phyloP scores from a whole-genome alignment of 192 early-diverging fungal genomes.

The Linnemannia hyalina region DNA sequence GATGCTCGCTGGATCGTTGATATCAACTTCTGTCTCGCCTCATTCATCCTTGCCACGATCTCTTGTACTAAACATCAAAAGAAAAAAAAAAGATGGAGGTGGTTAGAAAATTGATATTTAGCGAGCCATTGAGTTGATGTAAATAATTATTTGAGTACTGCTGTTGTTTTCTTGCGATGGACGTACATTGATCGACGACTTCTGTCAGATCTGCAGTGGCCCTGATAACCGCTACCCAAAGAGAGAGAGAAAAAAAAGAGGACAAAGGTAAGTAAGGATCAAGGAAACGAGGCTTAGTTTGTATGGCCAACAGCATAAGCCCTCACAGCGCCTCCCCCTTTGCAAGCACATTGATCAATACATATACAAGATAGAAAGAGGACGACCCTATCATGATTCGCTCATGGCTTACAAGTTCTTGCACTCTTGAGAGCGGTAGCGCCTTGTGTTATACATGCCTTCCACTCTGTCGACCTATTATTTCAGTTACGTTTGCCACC shows the following conservation, averaged over 20 bases:
- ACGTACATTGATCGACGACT: constrained; percentile 35
- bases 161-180: background rate
- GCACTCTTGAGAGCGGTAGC: constrained; percentile 40
- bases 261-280: background rate
- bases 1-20: constrained; percentile 30
- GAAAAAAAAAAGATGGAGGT: background rate
- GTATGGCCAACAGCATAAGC: background rate
- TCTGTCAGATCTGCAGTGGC: constrained; percentile 28
- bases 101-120: background rate
- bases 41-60: constrained; percentile 30
- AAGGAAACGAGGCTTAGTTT: background rate
- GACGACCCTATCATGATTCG: too few relatives aligned
- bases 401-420: constrained; percentile 25
- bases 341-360: too few relatives aligned
- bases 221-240: constrained; percentile 21
- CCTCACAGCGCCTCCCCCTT: too few relatives aligned
- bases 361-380: too few relatives aligned
- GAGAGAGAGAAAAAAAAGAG: background rate
- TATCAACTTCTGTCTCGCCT: constrained; percentile 24
- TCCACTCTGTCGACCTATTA: constrained; percentile 44
- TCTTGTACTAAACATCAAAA: constrained; percentile 28
- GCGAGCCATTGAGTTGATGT: background rate
- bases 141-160: background rate
- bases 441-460: constrained; percentile 19
- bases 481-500: background rate